A percentile compares a stretch with the other conserved stretches of the same genome.
Conservation (phyloP, 1,284 basidiomycete species). For the Veloboletus limbatus region DNA sequence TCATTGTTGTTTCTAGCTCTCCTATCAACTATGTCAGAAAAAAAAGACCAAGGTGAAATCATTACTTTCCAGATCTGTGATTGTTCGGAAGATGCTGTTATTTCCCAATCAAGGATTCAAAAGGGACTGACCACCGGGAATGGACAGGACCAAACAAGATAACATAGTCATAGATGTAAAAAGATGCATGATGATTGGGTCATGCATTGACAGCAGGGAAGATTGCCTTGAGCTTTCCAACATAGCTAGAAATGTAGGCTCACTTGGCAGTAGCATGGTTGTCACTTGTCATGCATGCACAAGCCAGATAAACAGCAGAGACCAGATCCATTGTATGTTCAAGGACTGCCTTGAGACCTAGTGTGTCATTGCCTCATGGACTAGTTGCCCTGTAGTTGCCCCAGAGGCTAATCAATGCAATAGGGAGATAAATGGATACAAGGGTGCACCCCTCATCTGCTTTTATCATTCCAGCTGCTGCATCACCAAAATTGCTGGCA, state of each 20-base stretch:
- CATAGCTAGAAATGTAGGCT: too few relatives aligned
- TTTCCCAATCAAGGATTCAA: constrained; percentile 35
- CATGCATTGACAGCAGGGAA: constrained; percentile 20
- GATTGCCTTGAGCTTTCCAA: constrained; percentile 8
- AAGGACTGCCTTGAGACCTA: too few relatives aligned
- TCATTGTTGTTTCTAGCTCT: constrained; percentile 18
- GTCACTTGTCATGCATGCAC: constrained; percentile 3
- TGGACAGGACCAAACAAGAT: constrained; percentile 37
- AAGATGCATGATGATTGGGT: constrained; percentile 34
- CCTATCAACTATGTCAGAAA: constrained; percentile 16
- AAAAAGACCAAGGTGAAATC: background rate
- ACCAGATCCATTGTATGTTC: constrained; percentile 18
- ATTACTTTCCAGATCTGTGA: constrained; percentile 30
- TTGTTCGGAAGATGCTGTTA: constrained; percentile 37
- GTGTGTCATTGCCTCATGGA: too few relatives aligned
- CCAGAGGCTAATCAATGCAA: constrained; percentile 27
- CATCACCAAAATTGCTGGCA: constrained; percentile 33
- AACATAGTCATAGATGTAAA: constrained; percentile 35
- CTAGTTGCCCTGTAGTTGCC: background rate
- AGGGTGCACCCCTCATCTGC: constrained; percentile 35
- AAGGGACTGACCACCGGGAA: constrained; percentile 34
- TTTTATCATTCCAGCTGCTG: constrained; percentile 30
- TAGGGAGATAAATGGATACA: constrained; percentile 32
- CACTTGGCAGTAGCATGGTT: too few relatives aligned
- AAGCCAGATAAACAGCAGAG: constrained; percentile 10